phyloP scores from a whole-genome alignment of 2,329 filamentous ascomycete species.

The Helicocarpus griseus region DNA sequence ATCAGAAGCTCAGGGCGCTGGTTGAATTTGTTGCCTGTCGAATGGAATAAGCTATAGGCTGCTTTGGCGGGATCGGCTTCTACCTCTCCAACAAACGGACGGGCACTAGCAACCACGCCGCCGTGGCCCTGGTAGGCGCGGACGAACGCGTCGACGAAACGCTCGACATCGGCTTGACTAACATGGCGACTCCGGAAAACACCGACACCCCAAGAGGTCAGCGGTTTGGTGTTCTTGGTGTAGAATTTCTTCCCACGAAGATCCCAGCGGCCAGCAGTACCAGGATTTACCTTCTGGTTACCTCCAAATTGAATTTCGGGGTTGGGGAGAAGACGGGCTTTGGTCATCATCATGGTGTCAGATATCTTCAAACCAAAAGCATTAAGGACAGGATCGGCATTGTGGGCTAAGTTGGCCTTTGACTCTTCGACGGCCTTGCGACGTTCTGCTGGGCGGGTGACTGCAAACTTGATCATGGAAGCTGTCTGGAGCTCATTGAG shows the following conservation, averaged over 20 bases:
- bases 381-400: conserved; percentile 56
- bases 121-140: conserved; percentile 53
- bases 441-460: conserved; percentile 64
- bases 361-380: conserved; percentile 67
- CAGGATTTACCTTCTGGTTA: conserved; percentile 47
- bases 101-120: conserved; percentile 41
- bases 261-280: conserved; percentile 71
- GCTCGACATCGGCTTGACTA: conserved; percentile 35
- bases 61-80: conserved; percentile 42
- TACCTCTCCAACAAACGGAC: conserved; percentile 37
- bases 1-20: conserved; percentile 65
- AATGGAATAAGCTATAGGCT: conserved; percentile 46
- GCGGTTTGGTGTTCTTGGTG: conserved; percentile 48
- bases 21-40: conserved; percentile 45
- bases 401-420: conserved; percentile 58
- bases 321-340: conserved; percentile 60
- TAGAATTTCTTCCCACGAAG: conserved; percentile 73
- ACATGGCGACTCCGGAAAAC: conserved; percentile 48
- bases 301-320: conserved; percentile 62
- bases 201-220: conserved; percentile 68
- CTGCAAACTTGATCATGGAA: conserved; percentile 87
- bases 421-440: conserved; percentile 57
- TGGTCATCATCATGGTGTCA: conserved; percentile 51
- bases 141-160: conserved; percentile 53
- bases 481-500: conserved; percentile 57